Base-by-base conservation (phyloP, 140 eudicot species). In the Flaveria floridana region DNA sequence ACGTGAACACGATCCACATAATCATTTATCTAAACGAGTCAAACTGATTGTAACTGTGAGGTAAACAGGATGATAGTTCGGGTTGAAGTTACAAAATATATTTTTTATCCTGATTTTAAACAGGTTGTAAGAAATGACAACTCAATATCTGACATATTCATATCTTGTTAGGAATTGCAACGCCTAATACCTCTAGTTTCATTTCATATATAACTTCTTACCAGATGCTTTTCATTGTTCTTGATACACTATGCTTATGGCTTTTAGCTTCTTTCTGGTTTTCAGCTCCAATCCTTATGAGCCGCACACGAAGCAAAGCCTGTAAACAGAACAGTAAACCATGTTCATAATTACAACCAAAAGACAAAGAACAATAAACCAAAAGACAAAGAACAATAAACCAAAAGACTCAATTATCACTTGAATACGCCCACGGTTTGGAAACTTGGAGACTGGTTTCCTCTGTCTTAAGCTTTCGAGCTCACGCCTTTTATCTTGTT, bases 401-500 rank as follows among this genome's bases (percentile, higher is more conserved):
- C 37, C 20, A 62, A 62, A 25, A 62, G 44, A 62, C 28, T 19
- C 20, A 14, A 48, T 39, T 4, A 7, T 42, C 65, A 91, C 97
- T 85, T 89, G 91, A 79, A 91, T 80, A 13, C 89, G 88, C 51
- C 91, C 91, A 39, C 87, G 75, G 3, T 88, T 82, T 42, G 88
- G 75, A 69, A 91, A 91, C 10, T 72, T 80, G 18, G 97, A 81
- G n/a, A 91, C 93, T 4, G 85, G 53, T 56, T 81, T 84, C 7
- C 72, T 76, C 26, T 65, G 81, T 3, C 48, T 78, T 21, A 91
- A 74, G 7, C 74, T 58, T 50, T 86, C 82, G 34, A 91, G 86
- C 76, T 91, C 97, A 21, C 25, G 57, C 25, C 69, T 75, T 55
- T 89, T 83, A 6, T 91, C 88, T 0, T 82, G 80, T 70, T 85